Percentiles rank a stretch among this genome's conserved stretches.
Conservation (phyloP, 2,329 filamentous ascomycete species). For the Xylariales sp. region DNA sequence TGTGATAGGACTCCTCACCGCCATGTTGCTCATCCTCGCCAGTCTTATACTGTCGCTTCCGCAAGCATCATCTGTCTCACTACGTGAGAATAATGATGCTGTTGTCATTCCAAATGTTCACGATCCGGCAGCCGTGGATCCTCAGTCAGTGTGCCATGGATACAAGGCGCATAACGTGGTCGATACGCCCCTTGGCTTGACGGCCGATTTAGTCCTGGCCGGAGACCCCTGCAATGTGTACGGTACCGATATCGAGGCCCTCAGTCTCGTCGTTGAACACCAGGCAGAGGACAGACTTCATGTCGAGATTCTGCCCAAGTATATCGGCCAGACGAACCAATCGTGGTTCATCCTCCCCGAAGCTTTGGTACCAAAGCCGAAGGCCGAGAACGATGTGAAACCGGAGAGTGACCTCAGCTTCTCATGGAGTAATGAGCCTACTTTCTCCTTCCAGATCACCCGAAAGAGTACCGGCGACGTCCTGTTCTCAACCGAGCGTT, state of each 20-base stretch:
- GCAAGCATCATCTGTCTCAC: slow-evolving; percentile 18
- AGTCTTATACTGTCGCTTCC: slow-evolving; percentile 23
- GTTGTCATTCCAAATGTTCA: slow-evolving; percentile 70
- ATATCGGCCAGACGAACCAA: slow-evolving; percentile 69
- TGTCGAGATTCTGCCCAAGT: slow-evolving; percentile 75
- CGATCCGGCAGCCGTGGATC: slow-evolving; percentile 71
- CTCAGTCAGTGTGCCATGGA: slow-evolving; percentile 74
- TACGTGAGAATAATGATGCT: slow-evolving; percentile 56
- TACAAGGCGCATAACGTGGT: slow-evolving; percentile 73
- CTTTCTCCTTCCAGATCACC: slow-evolving; percentile 75
- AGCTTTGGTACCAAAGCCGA: slow-evolving; percentile 68
- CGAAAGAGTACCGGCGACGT: slow-evolving; percentile 71
- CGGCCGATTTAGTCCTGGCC: slow-evolving; percentile 76
- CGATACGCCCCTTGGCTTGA: slow-evolving; percentile 66
- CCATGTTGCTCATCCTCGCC: slow-evolving; percentile 29
- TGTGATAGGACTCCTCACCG: slow-evolving; percentile 27
- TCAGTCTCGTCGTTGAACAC: slow-evolving; percentile 76
- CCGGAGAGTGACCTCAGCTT: slow-evolving; percentile 67
- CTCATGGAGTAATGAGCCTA: slow-evolving; percentile 64
- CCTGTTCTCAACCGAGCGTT: slow-evolving; percentile 74
- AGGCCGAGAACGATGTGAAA: slow-evolving; percentile 54
- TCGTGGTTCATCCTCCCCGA: slow-evolving; percentile 77
- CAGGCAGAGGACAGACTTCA: slow-evolving; percentile 74
- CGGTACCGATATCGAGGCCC: slow-evolving; percentile 75
- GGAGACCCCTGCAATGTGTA: slow-evolving; percentile 81